Conservation (phyloP, 2,329 filamentous ascomycete species). For the Beauveria scarabaeidicola region DNA sequence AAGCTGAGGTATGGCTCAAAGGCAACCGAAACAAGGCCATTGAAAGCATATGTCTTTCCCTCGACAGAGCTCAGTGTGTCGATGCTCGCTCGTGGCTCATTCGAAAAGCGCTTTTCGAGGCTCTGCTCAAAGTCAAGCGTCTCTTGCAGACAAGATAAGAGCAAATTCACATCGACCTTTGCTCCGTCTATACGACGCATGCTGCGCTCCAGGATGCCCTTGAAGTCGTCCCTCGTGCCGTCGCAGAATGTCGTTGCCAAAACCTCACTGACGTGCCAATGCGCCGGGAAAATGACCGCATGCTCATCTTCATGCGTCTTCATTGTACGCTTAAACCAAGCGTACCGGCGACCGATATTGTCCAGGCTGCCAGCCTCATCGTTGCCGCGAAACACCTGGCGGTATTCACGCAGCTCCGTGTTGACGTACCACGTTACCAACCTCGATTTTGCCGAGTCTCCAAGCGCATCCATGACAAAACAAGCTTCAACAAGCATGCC, state of each 20-base stretch:
- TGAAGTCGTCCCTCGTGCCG: slow-evolving; percentile 91
- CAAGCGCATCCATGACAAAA: slow-evolving; percentile 87
- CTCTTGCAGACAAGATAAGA: slow-evolving; percentile 85
- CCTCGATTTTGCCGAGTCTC: slow-evolving; percentile 72
- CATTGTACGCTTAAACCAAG: slow-evolving; percentile 93
- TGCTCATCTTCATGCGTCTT: slow-evolving; percentile 96
- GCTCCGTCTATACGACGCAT: slow-evolving; percentile 71
- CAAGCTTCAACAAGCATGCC: slow-evolving; percentile 77
- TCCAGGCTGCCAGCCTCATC: slow-evolving; percentile 94
- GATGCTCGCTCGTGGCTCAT: slow-evolving; percentile 67
- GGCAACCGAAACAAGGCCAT: slow-evolving; percentile 86
- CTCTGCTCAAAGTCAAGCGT: slow-evolving; percentile 95
- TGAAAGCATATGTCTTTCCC: slow-evolving; percentile 68
- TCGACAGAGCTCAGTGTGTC: slow-evolving; percentile 77
- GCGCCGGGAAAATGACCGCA: slow-evolving; percentile 71
- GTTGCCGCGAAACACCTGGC: slow-evolving; percentile 90
- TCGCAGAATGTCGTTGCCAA: slow-evolving; percentile 91
- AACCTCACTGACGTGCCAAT: slow-evolving; percentile 86
- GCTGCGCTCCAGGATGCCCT: slow-evolving; percentile 79
- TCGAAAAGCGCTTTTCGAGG: slow-evolving; percentile 75
- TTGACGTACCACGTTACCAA: slow-evolving; percentile 97
- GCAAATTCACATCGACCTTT: slow-evolving; percentile 79
- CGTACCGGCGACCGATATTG: slow-evolving; percentile 90
- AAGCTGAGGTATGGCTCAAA: slow-evolving; percentile 96
- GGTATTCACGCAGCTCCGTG: slow-evolving; percentile 88